These are phyloP conservation scores for Wickerhamomyces bisporus DNA, from an alignment of 805 yeast genomes.

Conservation along the genomic window DNA sequence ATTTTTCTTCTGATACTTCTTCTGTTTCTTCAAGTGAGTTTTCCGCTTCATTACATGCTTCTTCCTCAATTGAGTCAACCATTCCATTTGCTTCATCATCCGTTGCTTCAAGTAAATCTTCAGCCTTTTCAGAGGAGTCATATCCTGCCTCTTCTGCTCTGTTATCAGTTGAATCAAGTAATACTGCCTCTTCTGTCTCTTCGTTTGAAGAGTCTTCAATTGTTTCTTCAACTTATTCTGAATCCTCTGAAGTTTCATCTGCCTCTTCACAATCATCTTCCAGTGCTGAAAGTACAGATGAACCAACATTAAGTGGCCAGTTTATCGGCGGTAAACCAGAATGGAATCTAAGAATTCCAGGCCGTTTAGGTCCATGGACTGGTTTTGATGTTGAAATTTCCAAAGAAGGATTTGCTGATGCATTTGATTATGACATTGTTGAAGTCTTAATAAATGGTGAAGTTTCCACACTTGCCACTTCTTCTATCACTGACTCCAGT, in stretches of 20 bases:
- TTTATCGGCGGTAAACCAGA: constrained; percentile 9
- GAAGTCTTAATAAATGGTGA: constrained; percentile 9
- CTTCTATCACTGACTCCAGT: constrained; percentile 3
- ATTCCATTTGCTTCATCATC: background rate
- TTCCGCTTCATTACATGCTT: no score
- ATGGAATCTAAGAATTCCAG: constrained; percentile 16
- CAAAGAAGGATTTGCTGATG: constrained; percentile 3
- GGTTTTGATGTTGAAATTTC: constrained; percentile 6
- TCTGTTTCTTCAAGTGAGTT: background rate
- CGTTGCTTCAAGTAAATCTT: background rate
- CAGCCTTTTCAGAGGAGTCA: background rate
- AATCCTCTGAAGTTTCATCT: background rate
- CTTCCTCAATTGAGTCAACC: background rate
- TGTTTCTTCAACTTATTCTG: constrained; percentile 1
- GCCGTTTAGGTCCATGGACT: constrained; percentile 19
- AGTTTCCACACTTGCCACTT: background rate
- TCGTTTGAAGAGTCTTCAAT: background rate
- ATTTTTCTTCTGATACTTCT: background rate
- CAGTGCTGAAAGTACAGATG: constrained; percentile 1
- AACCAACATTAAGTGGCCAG: constrained; percentile 5
- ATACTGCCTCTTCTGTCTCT: background rate
- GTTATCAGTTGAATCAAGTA: background rate
- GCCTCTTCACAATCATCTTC: background rate
- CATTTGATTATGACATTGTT: constrained; percentile 9
- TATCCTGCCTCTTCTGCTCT: background rate